Percentiles rank a stretch among this genome's conserved stretches.
Conservation (phyloP, 768 basidiomycete species). For the Lentinula sp. region DNA sequence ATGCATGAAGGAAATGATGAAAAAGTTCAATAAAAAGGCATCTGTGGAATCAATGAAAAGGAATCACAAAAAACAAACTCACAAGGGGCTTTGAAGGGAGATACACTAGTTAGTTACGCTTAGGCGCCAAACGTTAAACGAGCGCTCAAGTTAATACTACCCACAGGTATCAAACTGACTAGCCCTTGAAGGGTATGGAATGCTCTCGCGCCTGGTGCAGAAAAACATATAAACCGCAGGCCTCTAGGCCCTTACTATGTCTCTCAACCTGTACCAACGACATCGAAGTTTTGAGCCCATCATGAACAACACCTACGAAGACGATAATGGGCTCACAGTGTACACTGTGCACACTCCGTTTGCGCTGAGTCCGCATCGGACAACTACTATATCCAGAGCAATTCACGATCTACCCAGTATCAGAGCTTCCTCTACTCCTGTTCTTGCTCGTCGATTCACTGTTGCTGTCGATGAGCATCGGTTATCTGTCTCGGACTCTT, state of each 20-base stretch:
- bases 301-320: neutral
- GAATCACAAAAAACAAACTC: too few relatives aligned
- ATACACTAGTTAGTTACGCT: too few relatives aligned
- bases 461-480: neutral
- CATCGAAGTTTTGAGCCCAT: neutral
- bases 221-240: neutral
- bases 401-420: neutral
- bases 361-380: neutral
- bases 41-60: too few relatives aligned
- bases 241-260: neutral
- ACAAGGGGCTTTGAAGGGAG: too few relatives aligned
- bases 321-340: neutral
- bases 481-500: neutral
- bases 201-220: neutral
- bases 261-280: neutral
- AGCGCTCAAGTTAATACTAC: too few relatives aligned
- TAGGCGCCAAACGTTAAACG: too few relatives aligned
- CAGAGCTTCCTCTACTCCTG: neutral
- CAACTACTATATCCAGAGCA: conserved; percentile 1
- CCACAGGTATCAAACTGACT: too few relatives aligned
- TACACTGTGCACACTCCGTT: conserved; percentile 3
- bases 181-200: too few relatives aligned
- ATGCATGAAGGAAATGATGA: too few relatives aligned
- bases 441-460: neutral
- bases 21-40: too few relatives aligned